Evolutionary conservation across 2,329 filamentous ascomycete species (phyloP).

Genomic region (Niveomyces coronatus): DNA sequence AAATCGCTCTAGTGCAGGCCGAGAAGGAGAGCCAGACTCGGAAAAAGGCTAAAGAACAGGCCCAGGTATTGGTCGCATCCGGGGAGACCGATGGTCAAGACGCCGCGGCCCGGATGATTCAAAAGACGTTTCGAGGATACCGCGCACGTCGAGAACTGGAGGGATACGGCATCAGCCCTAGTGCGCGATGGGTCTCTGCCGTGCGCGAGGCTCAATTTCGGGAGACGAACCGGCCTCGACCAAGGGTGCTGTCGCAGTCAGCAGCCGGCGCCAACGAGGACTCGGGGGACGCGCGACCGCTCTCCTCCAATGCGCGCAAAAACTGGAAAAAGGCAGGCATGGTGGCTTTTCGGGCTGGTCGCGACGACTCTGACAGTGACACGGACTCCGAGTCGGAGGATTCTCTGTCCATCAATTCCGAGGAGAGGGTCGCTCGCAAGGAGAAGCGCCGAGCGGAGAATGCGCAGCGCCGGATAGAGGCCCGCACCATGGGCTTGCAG

Average conservation of each 20-base stretch:
- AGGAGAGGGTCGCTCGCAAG: conserved; percentile 28
- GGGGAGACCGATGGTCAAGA: conserved; percentile 17
- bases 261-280: conserved; percentile 5
- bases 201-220: conserved; percentile 46
- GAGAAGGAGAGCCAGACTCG: conserved; percentile 33
- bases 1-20: conserved; percentile 39
- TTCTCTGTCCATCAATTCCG: conserved; percentile 22
- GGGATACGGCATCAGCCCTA: conserved; percentile 59
- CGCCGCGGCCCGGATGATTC: conserved; percentile 46
- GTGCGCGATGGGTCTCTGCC: conserved; percentile 61
- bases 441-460: conserved; percentile 38
- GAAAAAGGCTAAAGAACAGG: conserved; percentile 28
- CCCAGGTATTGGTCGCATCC: conserved; percentile 21
- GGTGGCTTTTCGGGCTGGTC: conserved; percentile 62
- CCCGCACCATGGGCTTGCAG: conserved; percentile 73
- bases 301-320: conserved; percentile 34
- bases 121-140: conserved; percentile 71
- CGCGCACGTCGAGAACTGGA: conserved; percentile 58
- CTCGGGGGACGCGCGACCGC: conserved; percentile 1
- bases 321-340: conserved; percentile 68
- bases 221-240: conserved; percentile 36
- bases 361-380: conserved; percentile 43
- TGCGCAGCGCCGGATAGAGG: conserved; percentile 49
- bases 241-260: conserved; percentile 15
- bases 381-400: conserved; percentile 28